Evolutionary conservation across 2,329 filamentous ascomycete species (phyloP).

Genomic region (Fusarium camptoceras): DNA sequence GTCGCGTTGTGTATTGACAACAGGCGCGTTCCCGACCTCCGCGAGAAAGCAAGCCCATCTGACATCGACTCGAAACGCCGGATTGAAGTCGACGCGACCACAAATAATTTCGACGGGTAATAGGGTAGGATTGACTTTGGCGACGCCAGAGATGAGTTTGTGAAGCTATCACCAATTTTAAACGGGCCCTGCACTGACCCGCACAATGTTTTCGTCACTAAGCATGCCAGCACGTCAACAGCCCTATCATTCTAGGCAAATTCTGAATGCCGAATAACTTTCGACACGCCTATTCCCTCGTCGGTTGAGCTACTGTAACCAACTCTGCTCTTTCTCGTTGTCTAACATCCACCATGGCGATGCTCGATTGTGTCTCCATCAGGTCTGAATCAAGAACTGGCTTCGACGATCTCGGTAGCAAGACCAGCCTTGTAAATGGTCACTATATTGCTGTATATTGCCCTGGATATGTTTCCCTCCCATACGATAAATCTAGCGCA

Average conservation of each 20-base stretch:
- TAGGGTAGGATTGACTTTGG: background rate
- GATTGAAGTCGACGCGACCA: too few species aligned
- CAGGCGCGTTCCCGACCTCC: too few species aligned
- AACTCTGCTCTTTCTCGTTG: background rate
- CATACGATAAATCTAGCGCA: too few species aligned
- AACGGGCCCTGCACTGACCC: background rate
- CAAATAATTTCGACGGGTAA: fast-evolving
- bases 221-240: background rate
- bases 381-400: background rate
- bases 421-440: too few species aligned
- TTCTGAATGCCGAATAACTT: too few species aligned
- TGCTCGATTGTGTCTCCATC: background rate
- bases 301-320: fast-evolving
- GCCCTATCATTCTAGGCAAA: too few species aligned
- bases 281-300: fast-evolving
- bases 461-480: too few species aligned
- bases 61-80: too few species aligned
- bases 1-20: too few species aligned
- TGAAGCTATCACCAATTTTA: background rate
- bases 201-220: background rate
- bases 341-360: background rate
- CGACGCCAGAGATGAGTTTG: background rate
- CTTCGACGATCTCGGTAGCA: too few species aligned
- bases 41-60: too few species aligned
- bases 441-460: too few species aligned